Evolutionary conservation across 371 early-diverging fungal species (phyloP).

Genomic region (Basidiobolus meristosporus): DNA sequence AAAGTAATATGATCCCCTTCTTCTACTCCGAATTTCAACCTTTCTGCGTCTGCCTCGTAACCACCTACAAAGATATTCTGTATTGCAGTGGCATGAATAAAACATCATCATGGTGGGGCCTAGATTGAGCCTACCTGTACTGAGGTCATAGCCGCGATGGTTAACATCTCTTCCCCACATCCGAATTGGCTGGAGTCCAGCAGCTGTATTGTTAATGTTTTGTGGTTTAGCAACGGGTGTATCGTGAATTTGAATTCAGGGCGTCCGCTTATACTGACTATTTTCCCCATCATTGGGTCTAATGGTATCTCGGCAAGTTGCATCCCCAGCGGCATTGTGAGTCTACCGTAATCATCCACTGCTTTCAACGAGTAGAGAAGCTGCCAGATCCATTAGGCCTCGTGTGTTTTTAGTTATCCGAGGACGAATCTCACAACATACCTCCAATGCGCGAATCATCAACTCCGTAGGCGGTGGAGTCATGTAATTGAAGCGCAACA

Average conservation of each 20-base stretch:
- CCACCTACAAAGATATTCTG: slow-evolving; percentile 3
- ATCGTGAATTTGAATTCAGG: too few relatives aligned
- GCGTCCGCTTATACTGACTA: slow-evolving; percentile 12
- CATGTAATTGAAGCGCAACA: slow-evolving; percentile 59
- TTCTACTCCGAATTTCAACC: slow-evolving; percentile 54
- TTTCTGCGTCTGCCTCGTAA: slow-evolving; percentile 25
- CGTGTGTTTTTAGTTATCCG: background rate
- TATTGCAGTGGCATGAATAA: too few relatives aligned
- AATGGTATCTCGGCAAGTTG: slow-evolving; percentile 66
- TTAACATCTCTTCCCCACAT: slow-evolving; percentile 59
- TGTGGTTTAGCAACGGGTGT: background rate
- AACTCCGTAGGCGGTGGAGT: slow-evolving; percentile 12
- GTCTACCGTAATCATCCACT: slow-evolving; percentile 46
- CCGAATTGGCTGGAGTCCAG: slow-evolving; percentile 37
- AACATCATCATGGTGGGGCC: background rate
- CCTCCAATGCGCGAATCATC: slow-evolving; percentile 2
- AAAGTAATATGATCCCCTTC: slow-evolving; percentile 72
- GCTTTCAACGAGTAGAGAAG: slow-evolving; percentile 51
- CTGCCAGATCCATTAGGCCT: slow-evolving; percentile 5
- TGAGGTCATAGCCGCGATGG: slow-evolving; percentile 66
- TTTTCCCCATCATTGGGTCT: slow-evolving; percentile 54
- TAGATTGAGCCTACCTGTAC: slow-evolving; percentile 26
- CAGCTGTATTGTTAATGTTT: slow-evolving; percentile 10
- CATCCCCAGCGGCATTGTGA: slow-evolving; percentile 60
- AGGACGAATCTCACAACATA: background rate